Conservation (phyloP, 768 basidiomycete genomes). For the Agrocybe praecox region DNA sequence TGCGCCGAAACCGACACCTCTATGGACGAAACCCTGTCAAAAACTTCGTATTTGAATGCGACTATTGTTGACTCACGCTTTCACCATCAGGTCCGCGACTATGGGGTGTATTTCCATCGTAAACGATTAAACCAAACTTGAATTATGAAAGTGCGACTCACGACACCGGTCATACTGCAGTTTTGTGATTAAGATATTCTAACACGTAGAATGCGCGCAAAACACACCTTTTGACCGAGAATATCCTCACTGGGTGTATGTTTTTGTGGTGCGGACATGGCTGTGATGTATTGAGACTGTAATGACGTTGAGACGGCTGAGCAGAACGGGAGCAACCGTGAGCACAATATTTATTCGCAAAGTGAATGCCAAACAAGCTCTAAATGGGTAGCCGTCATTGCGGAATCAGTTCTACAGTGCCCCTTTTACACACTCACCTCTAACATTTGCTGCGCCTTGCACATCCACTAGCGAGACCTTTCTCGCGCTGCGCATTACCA, state of each 20-base stretch:
- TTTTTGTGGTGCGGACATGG: slow-evolving; percentile 59
- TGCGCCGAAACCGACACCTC: slow-evolving; percentile 86
- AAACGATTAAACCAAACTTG: slow-evolving; percentile 1
- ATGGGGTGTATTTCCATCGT: slow-evolving; percentile 11
- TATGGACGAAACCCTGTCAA: slow-evolving; percentile 29
- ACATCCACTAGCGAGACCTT: neutral
- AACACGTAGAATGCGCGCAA: neutral
- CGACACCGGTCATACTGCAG: slow-evolving; percentile 83
- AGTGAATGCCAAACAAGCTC: slow-evolving; percentile 18
- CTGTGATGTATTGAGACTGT: slow-evolving; percentile 9
- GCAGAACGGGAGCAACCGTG: slow-evolving; percentile 35
- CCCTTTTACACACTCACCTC: too few species aligned
- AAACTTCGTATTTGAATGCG: neutral
- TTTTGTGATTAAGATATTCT: slow-evolving; percentile 8
- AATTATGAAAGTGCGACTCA: slow-evolving; percentile 42
- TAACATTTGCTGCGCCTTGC: too few species aligned
- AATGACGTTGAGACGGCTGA: slow-evolving; percentile 13
- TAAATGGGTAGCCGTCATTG: neutral
- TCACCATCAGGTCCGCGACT: slow-evolving; percentile 61
- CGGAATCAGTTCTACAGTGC: too few species aligned
- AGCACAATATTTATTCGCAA: slow-evolving; percentile 24
- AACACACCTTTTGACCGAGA: slow-evolving; percentile 82
- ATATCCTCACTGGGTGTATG: slow-evolving; percentile 87
- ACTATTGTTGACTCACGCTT: slow-evolving; percentile 58
- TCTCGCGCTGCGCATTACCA: neutral